Base-by-base conservation (phyloP, 306 rosid genomes). In the Canavalia gladiata region DNA sequence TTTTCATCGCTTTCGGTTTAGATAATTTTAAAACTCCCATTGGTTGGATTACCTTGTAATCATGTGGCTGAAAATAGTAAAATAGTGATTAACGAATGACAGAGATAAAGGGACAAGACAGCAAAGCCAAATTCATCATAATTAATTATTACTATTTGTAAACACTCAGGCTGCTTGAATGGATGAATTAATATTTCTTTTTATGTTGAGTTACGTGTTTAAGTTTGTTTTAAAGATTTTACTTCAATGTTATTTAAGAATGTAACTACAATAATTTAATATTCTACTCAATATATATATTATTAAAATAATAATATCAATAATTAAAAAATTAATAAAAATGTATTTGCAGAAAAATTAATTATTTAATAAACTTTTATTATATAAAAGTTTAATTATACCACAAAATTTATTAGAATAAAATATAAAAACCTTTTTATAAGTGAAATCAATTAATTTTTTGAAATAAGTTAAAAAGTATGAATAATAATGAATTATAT, bases 131-230 rank as follows among this genome's bases (percentile, higher is more conserved):
- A 11, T 37, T 54, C 50, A 55, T 39, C 52, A 9, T 1, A 8
- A 52, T 35, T 37, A 25, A 35, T 7, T 52, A 73, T 54, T 39
- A 25, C 2, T 39, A 37, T 37, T 39, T 39, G n/a, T 73, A 39
- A 69, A 71, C 10, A 9, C 28, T 52, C 59, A 10, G 35, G 34
- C 37, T 18, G 50, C 77, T 72, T 31, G 8, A n/a, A 18, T 37
- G 77, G 51, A 5, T n/a, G 54, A 72, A 9, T 72, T 1, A 8
- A 72, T 52, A 18, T 9, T 51, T 62, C 6, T 30, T 72, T 73
- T 4, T 54, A 54, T 39, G 25, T 55, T 55, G 29, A 39, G 25
- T 18, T 71, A 28, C 46, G 11, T 71, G 18, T 33, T 70, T 41
- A n/a, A 71, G 39, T 55, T 25, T 34, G 59, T 18, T 35, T 11